These are phyloP conservation scores for Gonium pectorale DNA, from an alignment of 139 green algal species.

Conservation along the genomic window DNA sequence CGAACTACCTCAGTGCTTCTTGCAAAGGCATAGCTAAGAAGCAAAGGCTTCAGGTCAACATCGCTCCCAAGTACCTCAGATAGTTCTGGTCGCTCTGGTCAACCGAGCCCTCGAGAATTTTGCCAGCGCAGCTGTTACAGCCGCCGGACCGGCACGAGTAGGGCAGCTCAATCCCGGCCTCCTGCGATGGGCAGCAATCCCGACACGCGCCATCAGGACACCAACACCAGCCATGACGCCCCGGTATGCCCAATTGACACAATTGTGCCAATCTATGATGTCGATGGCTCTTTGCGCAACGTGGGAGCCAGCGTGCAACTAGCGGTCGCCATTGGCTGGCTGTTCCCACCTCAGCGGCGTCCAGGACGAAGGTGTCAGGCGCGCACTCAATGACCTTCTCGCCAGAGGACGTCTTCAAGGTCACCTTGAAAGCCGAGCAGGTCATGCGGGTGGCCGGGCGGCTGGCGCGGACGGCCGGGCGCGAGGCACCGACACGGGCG, in stretches of 20 bases:
- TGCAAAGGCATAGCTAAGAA: too few species aligned
- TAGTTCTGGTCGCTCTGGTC: slow-evolving; percentile 82
- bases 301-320: too few species aligned
- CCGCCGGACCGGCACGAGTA: slow-evolving; percentile 80
- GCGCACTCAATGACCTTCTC: slow-evolving; percentile 32
- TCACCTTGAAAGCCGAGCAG: slow-evolving; percentile 59
- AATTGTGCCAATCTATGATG: too few species aligned
- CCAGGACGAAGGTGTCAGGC: slow-evolving; percentile 45
- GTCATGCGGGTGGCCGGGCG: slow-evolving; percentile 5
- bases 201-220: too few species aligned
- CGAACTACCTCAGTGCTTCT: too few species aligned
- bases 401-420: slow-evolving; percentile 57
- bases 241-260: too few species aligned
- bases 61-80: too few species aligned
- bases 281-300: too few species aligned
- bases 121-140: slow-evolving; percentile 47
- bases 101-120: slow-evolving; percentile 54
- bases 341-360: slow-evolving; percentile 79
- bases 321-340: too few species aligned
- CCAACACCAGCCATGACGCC: too few species aligned
- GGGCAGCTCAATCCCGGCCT: slow-evolving; percentile 84
- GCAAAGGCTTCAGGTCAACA: too few species aligned
- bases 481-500: neutral
- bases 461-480: slow-evolving; percentile 7
- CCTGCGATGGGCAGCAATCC: too few species aligned